Percentiles rank a stretch among this genome's conserved stretches.
Evolutionary conservation across 2,329 filamentous ascomycete genomes (phyloP).

Genomic region (Eurotiales sp.): DNA sequence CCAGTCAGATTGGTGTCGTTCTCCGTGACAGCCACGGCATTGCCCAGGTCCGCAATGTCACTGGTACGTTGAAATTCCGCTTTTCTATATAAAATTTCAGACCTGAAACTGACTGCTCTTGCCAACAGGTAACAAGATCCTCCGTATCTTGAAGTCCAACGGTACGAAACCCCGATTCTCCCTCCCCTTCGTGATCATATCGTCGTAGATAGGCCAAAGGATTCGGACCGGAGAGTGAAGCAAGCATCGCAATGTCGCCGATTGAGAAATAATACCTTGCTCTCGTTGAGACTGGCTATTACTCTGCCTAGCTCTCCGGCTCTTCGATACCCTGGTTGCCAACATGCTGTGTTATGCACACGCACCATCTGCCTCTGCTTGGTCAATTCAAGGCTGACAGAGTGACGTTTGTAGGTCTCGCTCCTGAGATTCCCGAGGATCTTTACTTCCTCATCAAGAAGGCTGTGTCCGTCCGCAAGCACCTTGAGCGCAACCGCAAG

Average conservation of each 20-base stretch:
- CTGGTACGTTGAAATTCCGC: slow-evolving; percentile 63
- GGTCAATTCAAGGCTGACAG: slow-evolving; percentile 77
- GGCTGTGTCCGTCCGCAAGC: slow-evolving; percentile 99
- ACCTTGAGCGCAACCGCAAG: slow-evolving; percentile 99
- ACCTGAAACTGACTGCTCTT: slow-evolving; percentile 38
- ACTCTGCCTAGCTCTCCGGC: not conserved
- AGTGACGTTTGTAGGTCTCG: slow-evolving; percentile 91
- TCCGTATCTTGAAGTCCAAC: slow-evolving; percentile 95
- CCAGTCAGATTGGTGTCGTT: slow-evolving; percentile 98
- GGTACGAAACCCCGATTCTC: slow-evolving; percentile 61
- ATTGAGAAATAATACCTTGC: not conserved
- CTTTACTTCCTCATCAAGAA: slow-evolving; percentile 99
- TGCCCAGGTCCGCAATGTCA: slow-evolving; percentile 96
- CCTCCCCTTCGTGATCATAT: not conserved
- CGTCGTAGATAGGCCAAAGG: slow-evolving; percentile 7
- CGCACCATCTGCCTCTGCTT: slow-evolving; percentile 70
- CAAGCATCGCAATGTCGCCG: not conserved
- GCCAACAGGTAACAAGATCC: slow-evolving; percentile 90
- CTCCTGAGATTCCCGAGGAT: slow-evolving; percentile 98
- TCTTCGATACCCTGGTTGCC: not conserved
- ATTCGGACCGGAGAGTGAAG: slow-evolving; percentile 1
- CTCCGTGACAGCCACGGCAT: slow-evolving; percentile 98
- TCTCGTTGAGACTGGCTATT: not conserved
- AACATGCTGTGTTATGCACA: slow-evolving; percentile 20
- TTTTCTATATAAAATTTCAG: not conserved